phyloP scores from a whole-genome alignment of 2,329 filamentous ascomycete species.

The Venturia carpophila region DNA sequence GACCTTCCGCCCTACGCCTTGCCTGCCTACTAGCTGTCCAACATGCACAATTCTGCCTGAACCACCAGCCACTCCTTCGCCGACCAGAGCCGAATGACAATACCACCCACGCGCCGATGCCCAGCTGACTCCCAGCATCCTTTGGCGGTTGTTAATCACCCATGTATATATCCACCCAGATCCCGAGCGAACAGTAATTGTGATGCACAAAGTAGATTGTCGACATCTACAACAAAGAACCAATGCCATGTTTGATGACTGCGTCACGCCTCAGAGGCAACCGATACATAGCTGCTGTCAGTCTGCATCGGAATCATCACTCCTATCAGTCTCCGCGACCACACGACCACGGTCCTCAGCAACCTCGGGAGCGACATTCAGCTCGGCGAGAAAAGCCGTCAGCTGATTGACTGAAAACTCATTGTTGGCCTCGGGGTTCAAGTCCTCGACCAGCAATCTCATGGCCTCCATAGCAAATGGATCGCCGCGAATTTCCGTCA shows the following conservation, averaged over 20 bases:
- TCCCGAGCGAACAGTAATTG: background rate
- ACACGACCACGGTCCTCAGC: background rate
- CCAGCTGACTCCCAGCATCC: background rate
- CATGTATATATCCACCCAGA: background rate
- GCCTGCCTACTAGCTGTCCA: background rate
- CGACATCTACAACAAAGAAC: too few species aligned
- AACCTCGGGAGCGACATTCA: background rate
- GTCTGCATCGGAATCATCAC: background rate
- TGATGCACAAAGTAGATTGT: background rate
- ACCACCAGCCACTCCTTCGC: background rate
- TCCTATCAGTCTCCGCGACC: background rate
- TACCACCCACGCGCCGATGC: background rate
- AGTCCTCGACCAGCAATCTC: background rate
- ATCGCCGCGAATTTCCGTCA: background rate
- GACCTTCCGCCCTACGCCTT: too few species aligned
- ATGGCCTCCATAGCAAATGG: slow-evolving; percentile 7
- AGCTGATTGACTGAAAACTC: background rate
- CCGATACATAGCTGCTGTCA: background rate
- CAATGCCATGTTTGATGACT: background rate
- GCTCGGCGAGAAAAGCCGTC: background rate
- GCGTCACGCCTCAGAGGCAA: background rate
- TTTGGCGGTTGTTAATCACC: background rate
- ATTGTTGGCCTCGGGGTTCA: background rate
- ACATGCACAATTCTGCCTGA: background rate
- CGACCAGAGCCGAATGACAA: background rate